These are phyloP conservation scores for Rehmannia glutinosa DNA, from an alignment of 257 asterid genomes.

Conservation along the genomic window DNA sequence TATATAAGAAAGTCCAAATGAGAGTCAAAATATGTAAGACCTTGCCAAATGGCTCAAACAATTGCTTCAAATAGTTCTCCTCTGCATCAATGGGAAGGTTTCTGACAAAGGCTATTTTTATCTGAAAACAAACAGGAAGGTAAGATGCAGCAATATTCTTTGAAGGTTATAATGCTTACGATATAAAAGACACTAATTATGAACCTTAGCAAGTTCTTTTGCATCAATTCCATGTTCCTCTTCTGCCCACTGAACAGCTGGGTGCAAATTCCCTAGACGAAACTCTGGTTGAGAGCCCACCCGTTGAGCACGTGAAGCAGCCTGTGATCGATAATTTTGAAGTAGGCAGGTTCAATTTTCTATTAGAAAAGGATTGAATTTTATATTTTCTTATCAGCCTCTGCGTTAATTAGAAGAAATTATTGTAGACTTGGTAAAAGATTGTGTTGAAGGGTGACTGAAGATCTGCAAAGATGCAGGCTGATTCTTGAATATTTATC, in stretches of 20 bases:
- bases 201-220: slow-evolving; percentile 71
- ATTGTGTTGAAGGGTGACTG: slow-evolving; percentile 20
- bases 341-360: slow-evolving; percentile 56
- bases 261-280: slow-evolving; percentile 82
- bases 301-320: slow-evolving; percentile 82
- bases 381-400: slow-evolving; percentile 37
- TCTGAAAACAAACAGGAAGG: slow-evolving; percentile 45
- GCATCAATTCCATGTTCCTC: slow-evolving; percentile 52
- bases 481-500: not conserved
- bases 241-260: slow-evolving; percentile 93
- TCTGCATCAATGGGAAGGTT: slow-evolving; percentile 65
- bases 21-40: slow-evolving; percentile 32
- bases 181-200: slow-evolving; percentile 2
- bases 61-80: slow-evolving; percentile 63
- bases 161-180: slow-evolving; percentile 10
- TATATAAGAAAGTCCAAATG: slow-evolving; percentile 7
- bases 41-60: slow-evolving; percentile 84
- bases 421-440: slow-evolving; percentile 23
- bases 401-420: slow-evolving; percentile 21
- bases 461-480: slow-evolving; percentile 18
- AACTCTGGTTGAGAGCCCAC: slow-evolving; percentile 79
- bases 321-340: slow-evolving; percentile 90
- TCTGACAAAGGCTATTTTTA: slow-evolving; percentile 77
- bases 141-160: slow-evolving; percentile 12
- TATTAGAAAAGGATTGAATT: slow-evolving; percentile 16